A percentile compares a stretch with the other conserved stretches of the same genome.
Conservation (phyloP, 164 flowering plant genomes). For the Magnolia officinalis region DNA sequence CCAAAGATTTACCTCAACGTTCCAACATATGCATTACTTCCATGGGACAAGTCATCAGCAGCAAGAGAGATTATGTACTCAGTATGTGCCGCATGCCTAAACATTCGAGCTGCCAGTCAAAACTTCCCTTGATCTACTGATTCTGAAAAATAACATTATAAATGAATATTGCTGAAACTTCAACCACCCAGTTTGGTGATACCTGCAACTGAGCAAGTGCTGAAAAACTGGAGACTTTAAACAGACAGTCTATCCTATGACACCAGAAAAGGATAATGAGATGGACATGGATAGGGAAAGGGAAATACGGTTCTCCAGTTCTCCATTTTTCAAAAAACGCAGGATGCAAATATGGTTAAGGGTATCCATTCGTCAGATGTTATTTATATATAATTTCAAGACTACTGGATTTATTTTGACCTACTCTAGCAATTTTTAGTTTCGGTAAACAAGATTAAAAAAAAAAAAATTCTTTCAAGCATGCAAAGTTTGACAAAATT, state of each 20-base stretch:
- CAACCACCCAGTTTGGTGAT: not conserved
- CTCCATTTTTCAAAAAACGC: no score
- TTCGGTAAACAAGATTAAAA: no score
- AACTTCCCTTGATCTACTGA: conserved; percentile 78
- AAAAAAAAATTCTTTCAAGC: not conserved
- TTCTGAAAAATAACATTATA: conserved; percentile 42
- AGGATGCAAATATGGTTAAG: no score
- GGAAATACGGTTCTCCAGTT: no score
- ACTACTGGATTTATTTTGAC: no score
- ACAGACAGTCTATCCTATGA: no score
- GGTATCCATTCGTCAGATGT: no score
- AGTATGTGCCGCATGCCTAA: conserved; percentile 66
- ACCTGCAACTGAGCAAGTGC: not conserved
- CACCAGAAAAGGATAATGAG: no score
- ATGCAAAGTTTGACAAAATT: not conserved
- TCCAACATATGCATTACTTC: conserved; percentile 94
- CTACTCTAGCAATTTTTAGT: no score
- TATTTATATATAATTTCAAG: no score
- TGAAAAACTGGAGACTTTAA: no score
- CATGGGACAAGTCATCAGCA: conserved; percentile 82
- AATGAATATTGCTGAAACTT: conserved; percentile 3
- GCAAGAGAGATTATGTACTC: conserved; percentile 90
- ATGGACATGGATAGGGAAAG: no score
- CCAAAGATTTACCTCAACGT: conserved; percentile 66
- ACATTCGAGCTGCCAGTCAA: conserved; percentile 87